Evolutionary conservation across 805 yeast species (phyloP).

Genomic region (Saccharomycopsis fibuligera): DNA sequence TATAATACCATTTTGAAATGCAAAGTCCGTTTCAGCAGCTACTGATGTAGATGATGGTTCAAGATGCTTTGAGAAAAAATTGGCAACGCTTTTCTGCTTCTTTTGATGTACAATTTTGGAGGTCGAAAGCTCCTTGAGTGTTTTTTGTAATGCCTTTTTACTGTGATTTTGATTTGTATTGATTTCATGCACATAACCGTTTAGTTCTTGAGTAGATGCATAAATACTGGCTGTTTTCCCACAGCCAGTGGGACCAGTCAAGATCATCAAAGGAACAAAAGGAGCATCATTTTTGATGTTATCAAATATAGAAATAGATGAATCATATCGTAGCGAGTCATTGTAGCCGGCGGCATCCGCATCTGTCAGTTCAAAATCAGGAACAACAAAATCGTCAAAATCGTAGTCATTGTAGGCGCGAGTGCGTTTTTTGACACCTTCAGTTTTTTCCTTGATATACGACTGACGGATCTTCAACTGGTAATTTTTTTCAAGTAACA

Average conservation of each 20-base stretch:
- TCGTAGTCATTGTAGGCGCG: background rate
- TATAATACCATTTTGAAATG: slow-evolving; percentile 57
- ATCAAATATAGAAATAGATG: background rate
- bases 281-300: slow-evolving; percentile 15
- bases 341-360: slow-evolving; percentile 8
- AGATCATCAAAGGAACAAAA: slow-evolving; percentile 56
- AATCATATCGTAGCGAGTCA: slow-evolving; percentile 25
- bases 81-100: slow-evolving; percentile 8
- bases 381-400: slow-evolving; percentile 20
- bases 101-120: slow-evolving; percentile 65
- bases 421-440: background rate
- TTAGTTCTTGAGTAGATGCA: slow-evolving; percentile 53
- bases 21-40: slow-evolving; percentile 16
- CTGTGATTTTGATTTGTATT: slow-evolving; percentile 71
- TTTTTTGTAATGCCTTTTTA: slow-evolving; percentile 59
- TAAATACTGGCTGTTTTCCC: slow-evolving; percentile 76
- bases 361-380: slow-evolving; percentile 25
- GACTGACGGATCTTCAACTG: slow-evolving; percentile 4
- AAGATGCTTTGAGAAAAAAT: background rate
- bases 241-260: slow-evolving; percentile 65
- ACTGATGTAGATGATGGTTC: too few relatives aligned
- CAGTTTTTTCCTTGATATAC: slow-evolving; percentile 10
- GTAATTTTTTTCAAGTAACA: slow-evolving; percentile 12
- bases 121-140: slow-evolving; percentile 73
- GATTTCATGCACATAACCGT: slow-evolving; percentile 75